Evolutionary conservation across 441 rosid species (phyloP), one percentile per base, ranked within the genome.

Genomic region (Croton laevigatus): DNA sequence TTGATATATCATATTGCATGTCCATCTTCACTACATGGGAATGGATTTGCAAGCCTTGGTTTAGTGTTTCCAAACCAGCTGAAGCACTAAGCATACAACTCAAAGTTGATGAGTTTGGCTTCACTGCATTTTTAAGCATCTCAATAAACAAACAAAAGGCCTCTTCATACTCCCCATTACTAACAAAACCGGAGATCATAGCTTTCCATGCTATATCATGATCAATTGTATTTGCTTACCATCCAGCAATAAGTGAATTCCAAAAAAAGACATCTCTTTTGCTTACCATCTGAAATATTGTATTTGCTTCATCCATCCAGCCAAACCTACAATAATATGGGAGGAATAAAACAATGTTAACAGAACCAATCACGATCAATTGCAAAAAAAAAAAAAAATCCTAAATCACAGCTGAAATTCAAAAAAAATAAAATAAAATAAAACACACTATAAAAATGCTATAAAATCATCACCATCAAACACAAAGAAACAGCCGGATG

Each of bases 171-270:
- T 69, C 79, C 32, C 77, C 84, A 65, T 81, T 89, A 69, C 78
- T 82, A 59, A 89, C 87, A 75, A 89, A 83, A 70, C 91, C 86
- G 27, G 91, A 84, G 76, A 91, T 83, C 59, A 88, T 59, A 59
- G 91, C 87, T 37, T 90, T 89, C 97, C 95, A 91, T 22, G 91
- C 81, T 32, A 91, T 53, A 52, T 62, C 75, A 65, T n/a, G n/a
- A n/a, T n/a, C n/a, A n/a, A n/a, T n/a, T n/a, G n/a, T n/a, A n/a
- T n/a, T n/a, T n/a, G n/a, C n/a, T n/a, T n/a, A n/a, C n/a, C n/a
- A n/a, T n/a, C 90, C 95, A 3, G 81, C 65, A 70, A 91, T 85
- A 83, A 91, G 66, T 9, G 90, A 80, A 77, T 91, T 91, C 97
- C 93, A 91, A 60, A 91, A 85, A 79, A 88, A 87, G 48, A 72